Evolutionary conservation across 768 basidiomycete genomes (phyloP).

Genomic region (Leccinum longicurvipes): DNA sequence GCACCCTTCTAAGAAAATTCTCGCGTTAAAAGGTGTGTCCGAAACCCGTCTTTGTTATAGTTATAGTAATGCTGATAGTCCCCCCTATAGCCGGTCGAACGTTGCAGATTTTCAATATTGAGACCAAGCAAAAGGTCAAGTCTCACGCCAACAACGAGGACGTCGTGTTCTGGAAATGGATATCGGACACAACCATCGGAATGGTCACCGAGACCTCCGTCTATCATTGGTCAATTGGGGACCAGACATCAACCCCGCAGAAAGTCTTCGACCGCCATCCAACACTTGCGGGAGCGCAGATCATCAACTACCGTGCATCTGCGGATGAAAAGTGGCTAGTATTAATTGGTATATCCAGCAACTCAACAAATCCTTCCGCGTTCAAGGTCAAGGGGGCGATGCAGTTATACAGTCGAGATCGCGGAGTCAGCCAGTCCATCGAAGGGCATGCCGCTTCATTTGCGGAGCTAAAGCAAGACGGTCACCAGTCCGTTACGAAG

Average conservation of each 20-base stretch:
- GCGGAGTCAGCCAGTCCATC: constrained; percentile 94
- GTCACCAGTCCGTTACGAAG: constrained; percentile 80
- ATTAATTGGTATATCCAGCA: constrained; percentile 90
- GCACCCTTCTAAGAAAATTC: constrained; percentile 95
- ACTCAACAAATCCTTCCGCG: constrained; percentile 86
- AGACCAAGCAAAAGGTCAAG: constrained; percentile 96
- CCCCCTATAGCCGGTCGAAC: constrained; percentile 73
- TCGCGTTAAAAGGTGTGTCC: constrained; percentile 80
- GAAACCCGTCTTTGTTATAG: background rate
- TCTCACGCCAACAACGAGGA: constrained; percentile 93
- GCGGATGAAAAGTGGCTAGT: constrained; percentile 97
- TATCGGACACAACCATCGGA: constrained; percentile 86
- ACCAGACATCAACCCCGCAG: constrained; percentile 74
- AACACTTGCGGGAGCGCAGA: constrained; percentile 90
- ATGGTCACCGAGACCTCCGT: constrained; percentile 94
- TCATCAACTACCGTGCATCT: constrained; percentile 96
- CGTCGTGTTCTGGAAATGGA: constrained; percentile 99
- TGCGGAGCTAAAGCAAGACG: constrained; percentile 87
- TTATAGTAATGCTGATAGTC: constrained; percentile 5
- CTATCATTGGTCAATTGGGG: constrained; percentile 83
- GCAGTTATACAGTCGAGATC: constrained; percentile 92
- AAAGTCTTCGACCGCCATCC: constrained; percentile 97
- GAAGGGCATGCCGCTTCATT: constrained; percentile 98
- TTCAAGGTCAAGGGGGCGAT: constrained; percentile 99
- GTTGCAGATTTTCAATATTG: constrained; percentile 97